Base-by-base conservation (phyloP, 345 rosid genomes). In the Gossypium raimondii region DNA sequence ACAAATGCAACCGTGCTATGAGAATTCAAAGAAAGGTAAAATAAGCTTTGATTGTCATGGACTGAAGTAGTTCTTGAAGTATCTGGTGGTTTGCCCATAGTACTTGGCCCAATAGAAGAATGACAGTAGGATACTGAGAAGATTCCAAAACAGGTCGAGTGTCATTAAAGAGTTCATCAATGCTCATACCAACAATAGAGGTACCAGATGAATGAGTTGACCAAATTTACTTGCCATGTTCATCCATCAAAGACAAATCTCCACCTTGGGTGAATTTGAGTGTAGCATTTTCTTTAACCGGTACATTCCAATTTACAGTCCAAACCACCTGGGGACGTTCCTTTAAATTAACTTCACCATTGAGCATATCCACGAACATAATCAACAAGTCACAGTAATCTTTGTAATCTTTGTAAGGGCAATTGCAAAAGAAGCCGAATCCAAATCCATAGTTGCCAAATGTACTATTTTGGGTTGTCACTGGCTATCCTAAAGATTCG, bases 111-210 rank as follows among this genome's bases (percentile, higher is more conserved):
- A 50, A 52, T 22, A 84, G 61, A 51, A 81, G 75, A 81, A 70
- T 43, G 57, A 77, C 72, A 14, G 68, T 79, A 0, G 84, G 81
- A 27, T 74, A 53, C 58, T 73, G 62, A 20, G 75, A 78, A 50
- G 80, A 72, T 48, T 82, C 80, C 86, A 80, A 82, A 22, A 81
- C 72, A n/a, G 48, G 41, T 11, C 5, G 24, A 16, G 34, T 51
- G 2, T 61, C 24, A 27, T 75, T 72, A 10, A 59, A 43, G 29
- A 85, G 61, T 5, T 71, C 75, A 12, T 72, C 73, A 48, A 79
- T 38, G 51, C 45, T 62, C 58, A 77, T 29, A 18, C 78, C 73
- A 11, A 44, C 7, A 29, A 68, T 81, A 14, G 78, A 67, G 45
- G 71, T 77, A 8, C 70, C 77, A 10, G 51, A n/a, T 24, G 81